Conservation (phyloP, 2,329 filamentous ascomycete species). For the Boeremia lycopersici region DNA sequence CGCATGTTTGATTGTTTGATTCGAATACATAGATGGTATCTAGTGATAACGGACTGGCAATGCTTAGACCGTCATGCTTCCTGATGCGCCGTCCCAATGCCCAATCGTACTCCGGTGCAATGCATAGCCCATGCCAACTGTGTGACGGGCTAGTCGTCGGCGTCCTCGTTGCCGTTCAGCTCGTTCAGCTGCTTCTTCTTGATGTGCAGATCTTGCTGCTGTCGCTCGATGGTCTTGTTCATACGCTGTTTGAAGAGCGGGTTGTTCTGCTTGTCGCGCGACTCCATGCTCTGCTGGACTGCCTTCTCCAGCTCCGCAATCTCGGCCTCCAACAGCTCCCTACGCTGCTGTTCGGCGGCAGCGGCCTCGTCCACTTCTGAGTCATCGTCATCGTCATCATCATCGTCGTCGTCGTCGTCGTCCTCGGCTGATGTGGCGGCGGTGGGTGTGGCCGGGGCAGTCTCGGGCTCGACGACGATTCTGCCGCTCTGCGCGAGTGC, state of each 20-base stretch:
- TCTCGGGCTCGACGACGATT: conserved; percentile 38
- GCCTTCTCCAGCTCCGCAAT: conserved; percentile 61
- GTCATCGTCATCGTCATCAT: conserved; percentile 49
- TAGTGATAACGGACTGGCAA: neutral
- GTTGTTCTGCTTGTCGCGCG: conserved; percentile 54
- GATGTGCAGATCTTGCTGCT: conserved; percentile 57
- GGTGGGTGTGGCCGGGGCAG: conserved; percentile 38
- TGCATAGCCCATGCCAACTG: conserved; percentile 3
- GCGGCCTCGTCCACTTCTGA: conserved; percentile 57
- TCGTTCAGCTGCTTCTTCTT: conserved; percentile 56
- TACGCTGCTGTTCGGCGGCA: conserved; percentile 53
- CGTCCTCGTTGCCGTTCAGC: conserved; percentile 32
- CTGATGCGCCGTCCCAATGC: conserved; percentile 12
- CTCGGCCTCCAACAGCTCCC: conserved; percentile 57
- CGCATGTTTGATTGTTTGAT: too few species aligned
- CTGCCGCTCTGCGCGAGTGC: conserved; percentile 39
- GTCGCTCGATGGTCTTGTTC: conserved; percentile 55
- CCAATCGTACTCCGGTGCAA: conserved; percentile 2
- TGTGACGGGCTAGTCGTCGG: conserved; percentile 4
- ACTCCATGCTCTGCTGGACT: conserved; percentile 51
- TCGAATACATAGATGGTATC: conserved; percentile 6
- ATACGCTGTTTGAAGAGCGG: conserved; percentile 57
- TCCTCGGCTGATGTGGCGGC: conserved; percentile 48
- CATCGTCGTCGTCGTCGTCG: conserved; percentile 53
- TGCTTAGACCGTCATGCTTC: neutral